These are phyloP conservation scores for Volvox carteri DNA, from an alignment of 163 green algal species.

Conservation along the genomic window DNA sequence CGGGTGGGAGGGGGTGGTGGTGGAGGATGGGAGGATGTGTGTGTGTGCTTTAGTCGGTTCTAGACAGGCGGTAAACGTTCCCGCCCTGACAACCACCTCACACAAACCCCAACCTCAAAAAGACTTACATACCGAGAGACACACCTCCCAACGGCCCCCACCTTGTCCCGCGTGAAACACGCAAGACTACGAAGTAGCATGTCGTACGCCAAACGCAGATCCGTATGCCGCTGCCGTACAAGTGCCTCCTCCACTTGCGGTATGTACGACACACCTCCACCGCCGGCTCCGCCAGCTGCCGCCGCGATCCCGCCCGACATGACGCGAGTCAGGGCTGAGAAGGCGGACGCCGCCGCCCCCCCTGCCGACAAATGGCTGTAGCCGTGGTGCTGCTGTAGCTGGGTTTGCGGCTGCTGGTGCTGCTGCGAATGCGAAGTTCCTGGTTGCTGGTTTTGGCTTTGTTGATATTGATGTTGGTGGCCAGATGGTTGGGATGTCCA, in stretches of 20 bases:
- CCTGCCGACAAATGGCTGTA: too few species aligned
- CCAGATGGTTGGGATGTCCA: not conserved
- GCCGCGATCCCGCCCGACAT: not conserved
- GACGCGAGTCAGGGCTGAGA: not conserved
- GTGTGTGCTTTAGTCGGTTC: not conserved
- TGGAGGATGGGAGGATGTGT: not conserved
- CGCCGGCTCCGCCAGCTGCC: not conserved
- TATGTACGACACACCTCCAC: not conserved
- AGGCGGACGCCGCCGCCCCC: not conserved
- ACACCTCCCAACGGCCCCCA: not conserved
- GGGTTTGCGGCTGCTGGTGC: slow-evolving; percentile 10
- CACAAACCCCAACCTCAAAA: too few species aligned
- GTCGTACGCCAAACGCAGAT: slow-evolving; percentile 64
- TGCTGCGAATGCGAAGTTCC: not conserved
- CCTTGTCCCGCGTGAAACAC: slow-evolving; percentile 60
- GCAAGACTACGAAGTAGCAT: slow-evolving; percentile 65
- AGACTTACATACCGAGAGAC: too few species aligned
- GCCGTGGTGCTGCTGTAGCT: not conserved
- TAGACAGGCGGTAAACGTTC: not conserved
- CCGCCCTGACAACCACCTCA: too few species aligned
- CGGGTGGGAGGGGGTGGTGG: not conserved
- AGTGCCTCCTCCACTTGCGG: slow-evolving; percentile 41
- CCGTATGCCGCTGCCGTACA: slow-evolving; percentile 34
- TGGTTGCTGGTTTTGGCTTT: too few species aligned
- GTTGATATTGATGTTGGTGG: not conserved